A percentile compares a stretch with the other conserved stretches of the same genome.
Evolutionary conservation across 1,284 basidiomycete genomes (phyloP).

Genomic region (Heterobasidion occidentale): DNA sequence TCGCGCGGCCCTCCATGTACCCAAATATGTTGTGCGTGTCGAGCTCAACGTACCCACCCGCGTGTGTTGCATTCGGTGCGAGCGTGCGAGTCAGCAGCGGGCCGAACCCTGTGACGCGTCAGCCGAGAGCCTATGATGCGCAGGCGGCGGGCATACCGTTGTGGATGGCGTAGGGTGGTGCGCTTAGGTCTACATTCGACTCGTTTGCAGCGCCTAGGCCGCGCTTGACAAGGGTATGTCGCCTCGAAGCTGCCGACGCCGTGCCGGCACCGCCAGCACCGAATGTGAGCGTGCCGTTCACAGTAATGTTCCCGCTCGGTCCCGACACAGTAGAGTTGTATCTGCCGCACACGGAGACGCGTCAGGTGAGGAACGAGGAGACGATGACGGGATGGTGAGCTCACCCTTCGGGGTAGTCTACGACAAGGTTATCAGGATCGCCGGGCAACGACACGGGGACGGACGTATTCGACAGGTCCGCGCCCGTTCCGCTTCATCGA

Average conservation of each 20-base stretch:
- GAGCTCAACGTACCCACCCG: conserved; percentile 44
- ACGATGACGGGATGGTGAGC: conserved; percentile 1
- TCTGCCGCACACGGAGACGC: conserved; percentile 22
- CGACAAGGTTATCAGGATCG: conserved; percentile 39
- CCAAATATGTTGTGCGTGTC: conserved; percentile 64
- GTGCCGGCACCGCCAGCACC: conserved; percentile 12
- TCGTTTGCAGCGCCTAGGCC: conserved; percentile 40
- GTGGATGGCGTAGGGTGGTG: conserved; percentile 64
- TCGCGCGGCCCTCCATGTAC: conserved; percentile 55
- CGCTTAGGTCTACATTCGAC: conserved; percentile 38
- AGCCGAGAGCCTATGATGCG: not conserved
- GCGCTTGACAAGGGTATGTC: conserved; percentile 19
- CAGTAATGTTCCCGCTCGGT: conserved; percentile 65
- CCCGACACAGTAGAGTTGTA: conserved; percentile 59
- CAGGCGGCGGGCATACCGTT: conserved; percentile 36
- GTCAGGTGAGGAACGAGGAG: not conserved
- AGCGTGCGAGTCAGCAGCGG: conserved; percentile 41
- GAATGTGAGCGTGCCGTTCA: conserved; percentile 59
- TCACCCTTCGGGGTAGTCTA: conserved; percentile 58
- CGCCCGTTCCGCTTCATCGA: conserved; percentile 37
- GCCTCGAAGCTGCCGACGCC: not conserved
- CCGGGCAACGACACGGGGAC: conserved; percentile 44
- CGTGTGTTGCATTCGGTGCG: conserved; percentile 55
- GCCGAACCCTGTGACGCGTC: conserved; percentile 29
- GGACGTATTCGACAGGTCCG: conserved; percentile 40